phyloP scores from a whole-genome alignment of 345 rosid genomes.

The Populus euphratica region DNA sequence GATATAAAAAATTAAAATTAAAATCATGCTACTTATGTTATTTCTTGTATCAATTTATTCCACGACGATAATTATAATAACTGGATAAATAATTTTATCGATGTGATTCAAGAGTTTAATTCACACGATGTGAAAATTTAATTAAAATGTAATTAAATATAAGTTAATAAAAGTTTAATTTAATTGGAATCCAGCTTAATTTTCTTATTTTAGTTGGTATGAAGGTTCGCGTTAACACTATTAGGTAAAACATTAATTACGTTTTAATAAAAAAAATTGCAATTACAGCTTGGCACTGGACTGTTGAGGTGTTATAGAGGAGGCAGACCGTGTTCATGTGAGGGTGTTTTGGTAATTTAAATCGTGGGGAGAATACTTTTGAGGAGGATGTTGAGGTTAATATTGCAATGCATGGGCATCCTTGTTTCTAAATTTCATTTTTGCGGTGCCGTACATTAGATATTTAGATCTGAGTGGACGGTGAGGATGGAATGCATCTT shows the following conservation, averaged over 20 bases:
- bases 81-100: no score
- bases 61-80: no score
- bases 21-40: no score
- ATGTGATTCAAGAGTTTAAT: no score
- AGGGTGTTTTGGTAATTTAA: background rate
- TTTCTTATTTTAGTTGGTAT: background rate
- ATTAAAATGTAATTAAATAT: no score
- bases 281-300: background rate
- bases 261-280: no score
- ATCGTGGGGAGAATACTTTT: no score
- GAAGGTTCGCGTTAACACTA: background rate
- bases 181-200: no score
- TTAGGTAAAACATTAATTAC: background rate
- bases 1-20: no score
- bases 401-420: background rate
- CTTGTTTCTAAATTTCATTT: background rate
- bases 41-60: no score
- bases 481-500: constrained; percentile 4
- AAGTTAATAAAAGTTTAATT: no score
- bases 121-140: no score
- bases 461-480: background rate
- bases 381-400: background rate
- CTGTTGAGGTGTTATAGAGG: background rate
- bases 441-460: background rate
- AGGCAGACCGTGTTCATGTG: background rate